Conservation (phyloP, 768 basidiomycete species). For the Tricholomella constricta region DNA sequence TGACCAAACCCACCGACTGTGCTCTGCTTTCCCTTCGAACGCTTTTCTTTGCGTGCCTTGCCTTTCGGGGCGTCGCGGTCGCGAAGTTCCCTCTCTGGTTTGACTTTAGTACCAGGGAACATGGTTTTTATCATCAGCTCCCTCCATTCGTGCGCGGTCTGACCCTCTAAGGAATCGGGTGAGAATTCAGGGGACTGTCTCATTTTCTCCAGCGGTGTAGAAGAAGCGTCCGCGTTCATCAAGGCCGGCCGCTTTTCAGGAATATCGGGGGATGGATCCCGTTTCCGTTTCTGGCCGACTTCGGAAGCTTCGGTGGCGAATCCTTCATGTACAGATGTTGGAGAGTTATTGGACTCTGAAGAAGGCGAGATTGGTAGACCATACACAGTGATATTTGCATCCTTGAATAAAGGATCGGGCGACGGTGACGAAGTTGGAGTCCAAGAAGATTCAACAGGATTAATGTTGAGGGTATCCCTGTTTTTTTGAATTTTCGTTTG, state of each 20-base stretch:
- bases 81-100: conserved; percentile 6
- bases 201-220: conserved; percentile 24
- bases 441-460: conserved; percentile 44
- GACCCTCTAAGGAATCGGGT: conserved; percentile 41
- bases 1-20: background rate
- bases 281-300: conserved; percentile 44
- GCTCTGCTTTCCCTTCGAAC: background rate
- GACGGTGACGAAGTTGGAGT: conserved; percentile 18
- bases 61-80: background rate
- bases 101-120: conserved; percentile 52
- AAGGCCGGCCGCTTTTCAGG: conserved; percentile 36
- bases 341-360: background rate
- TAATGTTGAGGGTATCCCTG: conserved; percentile 55
- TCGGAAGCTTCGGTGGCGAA: conserved; percentile 9
- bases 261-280: conserved; percentile 36
- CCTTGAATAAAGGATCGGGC: conserved; percentile 54
- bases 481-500: conserved; percentile 3
- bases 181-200: conserved; percentile 25
- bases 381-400: conserved; percentile 67
- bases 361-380: conserved; percentile 48
- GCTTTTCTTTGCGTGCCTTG: background rate
- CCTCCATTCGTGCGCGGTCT: conserved; percentile 58
- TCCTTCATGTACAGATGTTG: background rate
- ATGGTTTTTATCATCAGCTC: conserved; percentile 53
- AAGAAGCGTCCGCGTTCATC: background rate